Evolutionary conservation across 169 alveolate species (phyloP).

Genomic region (Plasmodium berghei): DNA sequence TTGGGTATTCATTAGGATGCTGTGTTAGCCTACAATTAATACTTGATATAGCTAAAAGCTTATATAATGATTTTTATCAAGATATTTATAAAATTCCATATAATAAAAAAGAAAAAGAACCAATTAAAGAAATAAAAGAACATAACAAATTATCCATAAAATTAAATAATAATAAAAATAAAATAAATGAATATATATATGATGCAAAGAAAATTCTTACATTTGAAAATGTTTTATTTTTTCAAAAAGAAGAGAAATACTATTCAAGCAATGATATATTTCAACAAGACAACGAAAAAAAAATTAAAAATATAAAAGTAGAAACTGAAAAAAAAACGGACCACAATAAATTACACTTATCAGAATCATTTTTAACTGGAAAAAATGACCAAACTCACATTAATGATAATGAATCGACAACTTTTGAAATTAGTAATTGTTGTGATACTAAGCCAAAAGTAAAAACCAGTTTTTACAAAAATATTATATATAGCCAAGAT

Average conservation of each 20-base stretch:
- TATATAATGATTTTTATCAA: constrained; percentile 68
- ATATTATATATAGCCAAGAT: too few species aligned
- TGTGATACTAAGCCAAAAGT: too few species aligned
- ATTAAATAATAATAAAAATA: constrained; percentile 23
- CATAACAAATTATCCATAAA: constrained; percentile 20
- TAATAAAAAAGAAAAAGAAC: constrained; percentile 28
- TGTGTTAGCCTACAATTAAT: constrained; percentile 46
- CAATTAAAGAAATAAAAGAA: constrained; percentile 40
- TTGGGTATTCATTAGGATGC: constrained; percentile 72
- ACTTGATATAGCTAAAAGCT: constrained; percentile 68
- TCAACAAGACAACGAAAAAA: not conserved
- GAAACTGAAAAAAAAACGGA: not conserved
- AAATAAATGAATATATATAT: constrained; percentile 57
- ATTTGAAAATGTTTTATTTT: constrained; percentile 17
- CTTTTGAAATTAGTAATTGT: too few species aligned
- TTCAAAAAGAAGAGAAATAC: not conserved
- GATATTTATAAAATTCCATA: constrained; percentile 19
- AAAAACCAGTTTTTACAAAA: too few species aligned
- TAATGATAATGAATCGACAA: too few species aligned
- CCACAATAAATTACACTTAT: too few species aligned
- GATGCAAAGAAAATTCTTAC: constrained; percentile 65
- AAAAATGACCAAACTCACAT: too few species aligned
- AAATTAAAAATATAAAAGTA: not conserved
- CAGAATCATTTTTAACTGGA: too few species aligned
- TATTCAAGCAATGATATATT: not conserved